Conservation (phyloP, 2,329 filamentous ascomycete species). For the Pezicula radicicola region DNA sequence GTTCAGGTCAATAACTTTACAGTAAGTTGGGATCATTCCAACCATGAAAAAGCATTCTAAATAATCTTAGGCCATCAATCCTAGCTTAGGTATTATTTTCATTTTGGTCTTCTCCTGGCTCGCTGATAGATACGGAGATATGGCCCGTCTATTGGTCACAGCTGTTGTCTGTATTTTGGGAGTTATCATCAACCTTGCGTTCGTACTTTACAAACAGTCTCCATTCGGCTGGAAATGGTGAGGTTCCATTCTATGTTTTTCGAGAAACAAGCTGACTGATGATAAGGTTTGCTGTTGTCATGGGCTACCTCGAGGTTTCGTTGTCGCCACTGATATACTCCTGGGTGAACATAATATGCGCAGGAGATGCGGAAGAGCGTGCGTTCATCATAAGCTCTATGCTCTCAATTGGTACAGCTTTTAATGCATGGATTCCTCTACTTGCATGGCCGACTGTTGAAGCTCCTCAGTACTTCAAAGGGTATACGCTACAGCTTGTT, state of each 20-base stretch:
- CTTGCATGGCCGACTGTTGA: conserved; percentile 43
- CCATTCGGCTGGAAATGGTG: conserved; percentile 43
- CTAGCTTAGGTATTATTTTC: conserved; percentile 53
- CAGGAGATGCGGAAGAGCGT: conserved; percentile 32
- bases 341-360: conserved; percentile 40
- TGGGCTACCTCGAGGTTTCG: conserved; percentile 36
- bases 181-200: conserved; percentile 50
- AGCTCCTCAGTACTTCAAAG: conserved; percentile 32
- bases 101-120: conserved; percentile 48
- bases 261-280: too few species aligned
- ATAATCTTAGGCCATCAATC: conserved; percentile 39
- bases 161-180: conserved; percentile 39
- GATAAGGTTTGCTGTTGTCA: conserved; percentile 44
- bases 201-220: conserved; percentile 48
- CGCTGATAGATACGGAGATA: conserved; percentile 41
- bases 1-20: conserved; percentile 29
- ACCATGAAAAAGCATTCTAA: not conserved
- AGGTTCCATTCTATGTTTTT: too few species aligned
- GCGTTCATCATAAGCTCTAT: conserved; percentile 37
- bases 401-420: conserved; percentile 39
- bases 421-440: conserved; percentile 41
- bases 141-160: conserved; percentile 51
- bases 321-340: conserved; percentile 43
- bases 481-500: conserved; percentile 2
- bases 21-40: not conserved